Conservation (phyloP, 306 rosid genomes). For the Mimosa pudica region DNA sequence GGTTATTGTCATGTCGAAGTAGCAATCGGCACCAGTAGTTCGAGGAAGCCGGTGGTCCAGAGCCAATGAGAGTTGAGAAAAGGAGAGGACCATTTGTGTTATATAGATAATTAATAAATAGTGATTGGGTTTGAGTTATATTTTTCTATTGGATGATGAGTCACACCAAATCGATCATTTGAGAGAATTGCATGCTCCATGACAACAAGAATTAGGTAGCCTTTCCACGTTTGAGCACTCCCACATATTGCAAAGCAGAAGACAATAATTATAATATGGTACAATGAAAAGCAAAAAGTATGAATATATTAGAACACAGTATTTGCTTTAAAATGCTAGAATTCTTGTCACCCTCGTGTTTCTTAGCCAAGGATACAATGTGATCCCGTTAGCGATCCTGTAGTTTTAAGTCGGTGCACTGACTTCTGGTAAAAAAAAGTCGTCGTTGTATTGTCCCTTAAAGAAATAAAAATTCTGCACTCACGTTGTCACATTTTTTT, state of each 20-base stretch:
- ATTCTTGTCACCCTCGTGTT: neutral
- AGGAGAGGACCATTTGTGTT: no score
- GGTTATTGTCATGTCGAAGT: slow-evolving; percentile 27
- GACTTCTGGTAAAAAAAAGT: neutral
- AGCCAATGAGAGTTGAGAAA: slow-evolving; percentile 27
- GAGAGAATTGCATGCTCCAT: slow-evolving; percentile 36
- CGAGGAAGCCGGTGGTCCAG: slow-evolving; percentile 37
- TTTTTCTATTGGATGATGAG: slow-evolving; percentile 41
- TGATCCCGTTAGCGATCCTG: neutral
- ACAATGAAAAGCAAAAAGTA: neutral
- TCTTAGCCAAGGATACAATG: neutral
- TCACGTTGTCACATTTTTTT: no score
- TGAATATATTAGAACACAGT: neutral
- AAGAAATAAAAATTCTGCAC: no score
- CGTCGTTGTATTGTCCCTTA: neutral
- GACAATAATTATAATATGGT: neutral
- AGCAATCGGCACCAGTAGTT: slow-evolving; percentile 37
- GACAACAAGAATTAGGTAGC: slow-evolving; percentile 36
- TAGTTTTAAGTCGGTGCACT: neutral
- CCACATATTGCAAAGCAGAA: neutral
- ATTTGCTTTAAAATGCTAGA: neutral
- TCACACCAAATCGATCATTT: slow-evolving; percentile 35
- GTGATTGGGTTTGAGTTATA: neutral
- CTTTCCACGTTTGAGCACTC: slow-evolving; percentile 37
- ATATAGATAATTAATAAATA: slow-evolving; percentile 26